Percentiles rank a stretch among this genome's conserved stretches.
Evolutionary conservation across 129 eudicot species (phyloP).

Genomic region (Flaveria sonorensis): DNA sequence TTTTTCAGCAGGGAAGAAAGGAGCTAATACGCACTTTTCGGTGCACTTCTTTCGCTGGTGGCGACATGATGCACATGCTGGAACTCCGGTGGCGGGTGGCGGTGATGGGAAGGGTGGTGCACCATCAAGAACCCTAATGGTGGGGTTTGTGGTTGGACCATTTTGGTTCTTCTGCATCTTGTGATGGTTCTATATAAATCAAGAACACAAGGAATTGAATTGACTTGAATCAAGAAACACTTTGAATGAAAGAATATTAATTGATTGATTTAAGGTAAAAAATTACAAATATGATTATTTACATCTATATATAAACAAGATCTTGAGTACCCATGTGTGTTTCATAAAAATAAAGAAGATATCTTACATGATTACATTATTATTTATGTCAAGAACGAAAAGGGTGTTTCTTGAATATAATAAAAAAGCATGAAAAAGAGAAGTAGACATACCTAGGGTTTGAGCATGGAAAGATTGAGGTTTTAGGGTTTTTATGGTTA

Average conservation of each 20-base stretch:
- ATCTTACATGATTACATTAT: constrained; percentile 26
- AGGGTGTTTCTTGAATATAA: constrained; percentile 44
- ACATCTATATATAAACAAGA: constrained; percentile 38
- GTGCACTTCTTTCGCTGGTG: constrained; percentile 92
- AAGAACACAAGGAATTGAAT: constrained; percentile 4
- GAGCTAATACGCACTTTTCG: constrained; percentile 76
- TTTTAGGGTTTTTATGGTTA: constrained; percentile 42
- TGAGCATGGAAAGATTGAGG: constrained; percentile 40
- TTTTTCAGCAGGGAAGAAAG: constrained; percentile 68
- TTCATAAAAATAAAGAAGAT: constrained; percentile 27
- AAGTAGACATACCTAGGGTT: constrained; percentile 40
- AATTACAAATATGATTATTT: constrained; percentile 33
- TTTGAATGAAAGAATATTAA: constrained; percentile 42
- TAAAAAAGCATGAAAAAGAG: constrained; percentile 30
- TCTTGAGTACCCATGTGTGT: constrained; percentile 23
- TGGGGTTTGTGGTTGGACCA: constrained; percentile 16
- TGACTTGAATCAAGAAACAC: constrained; percentile 13
- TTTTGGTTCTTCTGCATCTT: constrained; percentile 39
- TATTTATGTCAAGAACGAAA: constrained; percentile 35
- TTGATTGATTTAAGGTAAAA: constrained; percentile 42
- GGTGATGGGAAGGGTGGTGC: constrained; percentile 33
- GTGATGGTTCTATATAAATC: constrained; percentile 29
- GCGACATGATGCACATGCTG: constrained; percentile 94
- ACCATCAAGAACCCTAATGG: constrained; percentile 39
- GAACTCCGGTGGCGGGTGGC: constrained; percentile 40